Conservation (phyloP, 129 eudicot species). For the Chrysanthemum seticuspe region DNA sequence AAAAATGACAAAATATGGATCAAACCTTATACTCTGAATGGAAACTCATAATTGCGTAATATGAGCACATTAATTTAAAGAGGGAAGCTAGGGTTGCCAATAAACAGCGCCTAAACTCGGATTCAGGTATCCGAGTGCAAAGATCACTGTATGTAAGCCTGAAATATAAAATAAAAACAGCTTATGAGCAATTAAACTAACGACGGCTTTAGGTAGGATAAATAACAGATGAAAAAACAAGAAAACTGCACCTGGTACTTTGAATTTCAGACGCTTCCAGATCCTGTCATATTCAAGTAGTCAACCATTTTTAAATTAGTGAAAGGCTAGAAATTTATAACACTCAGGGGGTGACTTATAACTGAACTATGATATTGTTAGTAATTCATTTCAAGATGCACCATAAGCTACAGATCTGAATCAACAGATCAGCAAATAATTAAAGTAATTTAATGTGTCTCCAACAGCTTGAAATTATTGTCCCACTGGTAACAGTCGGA, state of each 20-base stretch:
- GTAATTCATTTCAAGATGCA: too few species aligned
- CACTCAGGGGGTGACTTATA: neutral
- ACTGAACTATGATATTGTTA: too few species aligned
- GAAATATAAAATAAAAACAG: constrained; percentile 27
- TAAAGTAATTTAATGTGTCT: too few species aligned
- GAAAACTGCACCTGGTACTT: constrained; percentile 51
- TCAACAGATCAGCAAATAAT: too few species aligned
- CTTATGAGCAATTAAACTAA: constrained; percentile 18
- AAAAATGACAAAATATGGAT: constrained; percentile 1
- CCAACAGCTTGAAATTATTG: too few species aligned
- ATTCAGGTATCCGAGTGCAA: constrained; percentile 89
- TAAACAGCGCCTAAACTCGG: constrained; percentile 86
- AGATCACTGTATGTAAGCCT: constrained; percentile 97
- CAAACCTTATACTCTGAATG: constrained; percentile 69
- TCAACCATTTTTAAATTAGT: constrained; percentile 17
- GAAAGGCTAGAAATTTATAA: constrained; percentile 1
- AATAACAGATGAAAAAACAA: constrained; percentile 9
- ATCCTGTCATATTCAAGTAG: constrained; percentile 57
- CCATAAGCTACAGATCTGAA: too few species aligned
- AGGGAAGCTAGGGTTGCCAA: constrained; percentile 72
- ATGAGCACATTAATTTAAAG: constrained; percentile 84
- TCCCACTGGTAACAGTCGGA: too few species aligned
- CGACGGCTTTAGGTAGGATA: neutral
- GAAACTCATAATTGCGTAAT: constrained; percentile 79
- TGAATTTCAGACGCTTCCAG: constrained; percentile 47